phyloP scores from a whole-genome alignment of 768 basidiomycete species.

The Calocybe gangraenosa region DNA sequence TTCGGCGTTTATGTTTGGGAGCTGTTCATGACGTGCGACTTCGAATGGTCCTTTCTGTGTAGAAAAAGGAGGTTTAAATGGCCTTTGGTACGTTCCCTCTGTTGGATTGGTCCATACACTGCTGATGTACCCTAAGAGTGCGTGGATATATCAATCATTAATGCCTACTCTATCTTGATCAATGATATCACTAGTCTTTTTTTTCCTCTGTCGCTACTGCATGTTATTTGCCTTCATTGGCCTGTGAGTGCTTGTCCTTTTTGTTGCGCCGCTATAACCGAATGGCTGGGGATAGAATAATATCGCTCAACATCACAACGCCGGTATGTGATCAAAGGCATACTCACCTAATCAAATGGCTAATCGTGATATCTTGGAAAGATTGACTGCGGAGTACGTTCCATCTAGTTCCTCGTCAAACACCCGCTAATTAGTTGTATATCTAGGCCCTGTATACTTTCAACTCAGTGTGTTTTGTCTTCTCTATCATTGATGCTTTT shows the following conservation, averaged over 20 bases:
- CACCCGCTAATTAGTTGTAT: slow-evolving; percentile 1
- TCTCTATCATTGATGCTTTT: not conserved
- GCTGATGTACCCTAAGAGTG: slow-evolving; percentile 16
- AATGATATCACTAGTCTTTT: slow-evolving; percentile 39
- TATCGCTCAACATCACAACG: slow-evolving; percentile 49
- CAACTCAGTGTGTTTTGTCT: slow-evolving; percentile 54
- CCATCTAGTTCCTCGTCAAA: not conserved
- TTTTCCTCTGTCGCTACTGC: slow-evolving; percentile 70
- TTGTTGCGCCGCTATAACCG: not conserved
- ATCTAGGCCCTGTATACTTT: slow-evolving; percentile 60
- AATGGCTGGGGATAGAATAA: slow-evolving; percentile 37
- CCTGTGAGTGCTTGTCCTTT: slow-evolving; percentile 37
- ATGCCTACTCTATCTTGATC: slow-evolving; percentile 1
- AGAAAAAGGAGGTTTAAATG: slow-evolving; percentile 58
- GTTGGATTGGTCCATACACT: not conserved
- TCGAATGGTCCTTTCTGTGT: slow-evolving; percentile 63
- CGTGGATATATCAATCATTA: slow-evolving; percentile 1
- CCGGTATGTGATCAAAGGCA: slow-evolving; percentile 27
- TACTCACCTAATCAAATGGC: not conserved
- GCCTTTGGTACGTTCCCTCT: slow-evolving; percentile 53
- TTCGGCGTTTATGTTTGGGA: slow-evolving; percentile 72
- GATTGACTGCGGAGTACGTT: slow-evolving; percentile 60
- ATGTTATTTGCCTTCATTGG: slow-evolving; percentile 65
- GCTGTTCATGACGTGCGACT: slow-evolving; percentile 54
- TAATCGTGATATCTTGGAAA: slow-evolving; percentile 15